Conservation (phyloP, 139 green algal genomes). For the Asterochloris sp. region DNA sequence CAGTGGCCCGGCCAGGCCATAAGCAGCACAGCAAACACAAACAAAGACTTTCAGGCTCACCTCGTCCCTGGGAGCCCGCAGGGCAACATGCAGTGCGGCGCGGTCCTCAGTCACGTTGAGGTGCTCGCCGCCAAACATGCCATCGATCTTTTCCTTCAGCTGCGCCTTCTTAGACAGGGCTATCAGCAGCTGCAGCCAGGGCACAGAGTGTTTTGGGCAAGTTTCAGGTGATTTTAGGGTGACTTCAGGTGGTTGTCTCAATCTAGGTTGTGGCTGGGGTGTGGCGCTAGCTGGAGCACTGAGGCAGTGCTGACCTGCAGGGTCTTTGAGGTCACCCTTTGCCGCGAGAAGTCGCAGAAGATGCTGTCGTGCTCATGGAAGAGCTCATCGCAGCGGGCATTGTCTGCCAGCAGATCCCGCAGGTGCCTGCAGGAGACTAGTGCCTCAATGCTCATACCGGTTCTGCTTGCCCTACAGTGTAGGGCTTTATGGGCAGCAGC, state of each 20-base stretch:
- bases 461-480: background rate
- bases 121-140: slow-evolving; percentile 93
- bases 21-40: no score
- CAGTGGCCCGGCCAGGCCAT: no score
- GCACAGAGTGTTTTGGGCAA: background rate
- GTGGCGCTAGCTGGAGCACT: background rate
- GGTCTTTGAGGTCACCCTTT: slow-evolving; percentile 86
- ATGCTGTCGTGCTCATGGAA: slow-evolving; percentile 85
- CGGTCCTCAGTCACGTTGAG: slow-evolving; percentile 96
- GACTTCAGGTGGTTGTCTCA: background rate
- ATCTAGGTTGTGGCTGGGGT: background rate
- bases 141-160: slow-evolving; percentile 89
- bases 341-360: slow-evolving; percentile 87
- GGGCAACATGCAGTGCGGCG: slow-evolving; percentile 95
- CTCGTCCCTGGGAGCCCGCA: slow-evolving; percentile 77
- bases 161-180: slow-evolving; percentile 61
- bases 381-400: slow-evolving; percentile 63
- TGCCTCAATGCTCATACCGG: background rate
- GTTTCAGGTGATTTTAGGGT: background rate
- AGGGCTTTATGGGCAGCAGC: background rate
- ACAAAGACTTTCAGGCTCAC: slow-evolving; percentile 14
- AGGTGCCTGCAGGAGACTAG: slow-evolving; percentile 64
- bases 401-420: slow-evolving; percentile 80
- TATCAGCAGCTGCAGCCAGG: slow-evolving; percentile 58
- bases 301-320: slow-evolving; percentile 51